These are phyloP conservation scores for Syzygium malaccense DNA, from an alignment of 441 rosid species.

Conservation along the genomic window DNA sequence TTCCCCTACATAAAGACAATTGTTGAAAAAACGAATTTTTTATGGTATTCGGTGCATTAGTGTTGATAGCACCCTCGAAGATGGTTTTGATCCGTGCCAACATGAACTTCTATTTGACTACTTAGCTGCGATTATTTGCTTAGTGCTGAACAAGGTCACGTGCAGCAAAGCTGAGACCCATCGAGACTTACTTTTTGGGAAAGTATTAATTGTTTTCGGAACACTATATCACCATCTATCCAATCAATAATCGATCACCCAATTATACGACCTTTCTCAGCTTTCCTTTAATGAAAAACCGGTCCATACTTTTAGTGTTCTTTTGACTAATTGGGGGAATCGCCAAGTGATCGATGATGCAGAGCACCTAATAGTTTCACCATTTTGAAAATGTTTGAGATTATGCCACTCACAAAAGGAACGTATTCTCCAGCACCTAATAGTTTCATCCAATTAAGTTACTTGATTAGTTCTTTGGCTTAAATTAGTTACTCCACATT, in stretches of 20 bases:
- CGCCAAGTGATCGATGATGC: background rate
- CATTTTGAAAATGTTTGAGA: background rate
- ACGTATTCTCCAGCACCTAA: background rate
- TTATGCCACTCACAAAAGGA: background rate
- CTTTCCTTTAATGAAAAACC: background rate
- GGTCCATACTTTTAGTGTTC: background rate
- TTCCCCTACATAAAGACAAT: background rate
- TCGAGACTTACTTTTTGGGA: background rate
- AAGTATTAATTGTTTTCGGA: background rate
- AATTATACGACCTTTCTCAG: background rate
- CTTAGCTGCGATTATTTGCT: background rate
- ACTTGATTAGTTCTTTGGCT: background rate
- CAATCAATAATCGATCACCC: background rate
- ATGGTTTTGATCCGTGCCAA: too few relatives aligned
- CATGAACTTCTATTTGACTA: background rate
- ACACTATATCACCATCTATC: background rate
- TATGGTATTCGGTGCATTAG: background rate
- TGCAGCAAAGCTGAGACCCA: background rate
- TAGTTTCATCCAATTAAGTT: background rate
- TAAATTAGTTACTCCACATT: background rate
- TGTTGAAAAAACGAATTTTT: background rate
- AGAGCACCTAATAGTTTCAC: background rate
- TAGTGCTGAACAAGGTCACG: background rate
- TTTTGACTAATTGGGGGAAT: background rate
- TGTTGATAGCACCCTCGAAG: background rate